These are phyloP conservation scores for Camellia japonica DNA, from an alignment of 148 eudicot species.

Conservation along the genomic window DNA sequence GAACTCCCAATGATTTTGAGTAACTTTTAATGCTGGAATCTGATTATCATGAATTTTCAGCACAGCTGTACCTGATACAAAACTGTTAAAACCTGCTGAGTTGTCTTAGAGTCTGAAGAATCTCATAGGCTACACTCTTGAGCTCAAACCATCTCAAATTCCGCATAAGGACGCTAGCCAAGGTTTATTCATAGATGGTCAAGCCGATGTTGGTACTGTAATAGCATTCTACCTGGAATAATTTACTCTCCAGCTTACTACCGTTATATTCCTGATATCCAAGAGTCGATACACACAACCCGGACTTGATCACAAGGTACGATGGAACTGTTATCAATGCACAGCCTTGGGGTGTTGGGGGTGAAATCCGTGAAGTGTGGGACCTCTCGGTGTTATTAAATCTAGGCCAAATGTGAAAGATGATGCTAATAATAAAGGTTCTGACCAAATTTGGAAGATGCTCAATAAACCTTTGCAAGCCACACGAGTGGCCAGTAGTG, in stretches of 20 bases:
- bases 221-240: constrained; percentile 88
- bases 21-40: constrained; percentile 6
- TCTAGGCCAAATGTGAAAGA: constrained; percentile 20
- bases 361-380: constrained; percentile 70
- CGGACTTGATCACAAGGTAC: constrained; percentile 82
- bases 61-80: constrained; percentile 71
- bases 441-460: constrained; percentile 81
- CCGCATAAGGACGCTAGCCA: constrained; percentile 84
- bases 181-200: constrained; percentile 80
- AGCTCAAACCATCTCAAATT: constrained; percentile 70
- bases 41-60: constrained; percentile 51
- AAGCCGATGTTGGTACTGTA: constrained; percentile 81
- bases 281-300: constrained; percentile 67
- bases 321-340: constrained; percentile 91
- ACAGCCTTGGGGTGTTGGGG: constrained; percentile 88
- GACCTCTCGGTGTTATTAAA: constrained; percentile 35
- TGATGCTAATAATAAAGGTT: constrained; percentile 36
- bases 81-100: constrained; percentile 55
- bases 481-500: constrained; percentile 24
- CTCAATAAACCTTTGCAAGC: constrained; percentile 73
- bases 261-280: constrained; percentile 90
- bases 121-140: constrained; percentile 71
- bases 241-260: constrained; percentile 88
- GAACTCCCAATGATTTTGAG: background rate
- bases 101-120: constrained; percentile 56